Evolutionary conservation across 1,284 basidiomycete species (phyloP), one percentile per base, ranked within the genome.

Genomic region (Ceraceosorus guamensis): DNA sequence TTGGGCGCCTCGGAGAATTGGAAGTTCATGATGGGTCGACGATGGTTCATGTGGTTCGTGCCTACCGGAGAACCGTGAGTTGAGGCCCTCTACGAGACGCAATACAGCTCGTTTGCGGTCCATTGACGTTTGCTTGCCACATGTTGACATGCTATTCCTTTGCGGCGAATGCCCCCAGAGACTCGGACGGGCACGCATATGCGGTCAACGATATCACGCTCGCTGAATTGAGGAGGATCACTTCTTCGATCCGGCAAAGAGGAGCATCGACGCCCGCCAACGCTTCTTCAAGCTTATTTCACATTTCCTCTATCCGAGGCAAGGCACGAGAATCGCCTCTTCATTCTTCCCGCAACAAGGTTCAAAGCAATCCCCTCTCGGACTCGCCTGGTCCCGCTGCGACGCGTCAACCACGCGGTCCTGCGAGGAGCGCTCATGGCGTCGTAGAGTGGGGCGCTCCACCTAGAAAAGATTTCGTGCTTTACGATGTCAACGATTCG

Each of bases 61-160:
- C 72, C 72, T 4, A 32, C 68, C 18, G 71, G 68, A 30, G 55
- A 65, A 11, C 67, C 67, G 32, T 57, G 56, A 53, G 61, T 60
- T 14, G 6, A 24, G 6, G 7, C n/a, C n/a, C n/a, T n/a, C n/a
- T n/a, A n/a, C n/a, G n/a, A n/a, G n/a, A n/a, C n/a, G n/a, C 35
- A 7, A n/a, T n/a, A n/a, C n/a, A n/a, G n/a, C n/a, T n/a, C n/a
- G n/a, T n/a, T n/a, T n/a, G n/a, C n/a, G n/a, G n/a, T n/a, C n/a
- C n/a, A n/a, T n/a, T n/a, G n/a, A n/a, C n/a, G n/a, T n/a, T n/a
- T n/a, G n/a, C n/a, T n/a, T 41, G 37, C 37, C 37, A 35, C 7
- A 6, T 46, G 32, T 6, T 34, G 41, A 47, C 43, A 14, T 5
- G 18, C 52, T 10, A 8, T n/a, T 24, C 10, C 13, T 30, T 4